These are phyloP conservation scores for Fusarium torulosum DNA, from an alignment of 2,329 filamentous ascomycete genomes.

Conservation along the genomic window DNA sequence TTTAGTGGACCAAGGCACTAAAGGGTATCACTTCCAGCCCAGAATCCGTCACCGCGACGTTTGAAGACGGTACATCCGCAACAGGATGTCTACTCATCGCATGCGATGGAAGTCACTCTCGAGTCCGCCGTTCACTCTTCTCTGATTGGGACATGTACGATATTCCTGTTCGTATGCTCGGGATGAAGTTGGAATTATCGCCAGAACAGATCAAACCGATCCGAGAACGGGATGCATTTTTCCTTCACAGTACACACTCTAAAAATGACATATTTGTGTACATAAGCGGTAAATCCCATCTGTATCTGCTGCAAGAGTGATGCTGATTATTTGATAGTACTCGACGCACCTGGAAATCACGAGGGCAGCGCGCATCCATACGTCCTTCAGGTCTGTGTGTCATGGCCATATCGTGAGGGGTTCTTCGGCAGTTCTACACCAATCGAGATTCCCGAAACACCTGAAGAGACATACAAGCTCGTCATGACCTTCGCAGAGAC, in stretches of 20 bases:
- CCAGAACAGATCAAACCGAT: slow-evolving; percentile 58
- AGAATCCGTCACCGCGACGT: slow-evolving; percentile 57
- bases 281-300: slow-evolving; percentile 59
- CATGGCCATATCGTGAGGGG: slow-evolving; percentile 60
- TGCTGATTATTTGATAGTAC: slow-evolving; percentile 50
- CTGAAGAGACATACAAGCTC: slow-evolving; percentile 55
- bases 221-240: slow-evolving; percentile 63
- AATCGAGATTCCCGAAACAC: slow-evolving; percentile 57
- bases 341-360: slow-evolving; percentile 62
- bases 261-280: slow-evolving; percentile 65
- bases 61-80: slow-evolving; percentile 60
- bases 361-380: slow-evolving; percentile 53
- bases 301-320: accelerated
- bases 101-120: slow-evolving; percentile 64
- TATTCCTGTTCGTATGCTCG: slow-evolving; percentile 64
- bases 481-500: slow-evolving; percentile 59
- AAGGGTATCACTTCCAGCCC: slow-evolving; percentile 46
- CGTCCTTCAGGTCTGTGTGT: slow-evolving; percentile 63
- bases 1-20: slow-evolving; percentile 58
- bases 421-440: slow-evolving; percentile 50
- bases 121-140: slow-evolving; percentile 55
- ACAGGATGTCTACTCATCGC: slow-evolving; percentile 61
- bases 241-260: slow-evolving; percentile 67
- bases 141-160: slow-evolving; percentile 53
- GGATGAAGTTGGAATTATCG: slow-evolving; percentile 58